These are phyloP conservation scores for Penicillium simplicissimum DNA, from an alignment of 495 filamentous ascomycete species.

Conservation along the genomic window DNA sequence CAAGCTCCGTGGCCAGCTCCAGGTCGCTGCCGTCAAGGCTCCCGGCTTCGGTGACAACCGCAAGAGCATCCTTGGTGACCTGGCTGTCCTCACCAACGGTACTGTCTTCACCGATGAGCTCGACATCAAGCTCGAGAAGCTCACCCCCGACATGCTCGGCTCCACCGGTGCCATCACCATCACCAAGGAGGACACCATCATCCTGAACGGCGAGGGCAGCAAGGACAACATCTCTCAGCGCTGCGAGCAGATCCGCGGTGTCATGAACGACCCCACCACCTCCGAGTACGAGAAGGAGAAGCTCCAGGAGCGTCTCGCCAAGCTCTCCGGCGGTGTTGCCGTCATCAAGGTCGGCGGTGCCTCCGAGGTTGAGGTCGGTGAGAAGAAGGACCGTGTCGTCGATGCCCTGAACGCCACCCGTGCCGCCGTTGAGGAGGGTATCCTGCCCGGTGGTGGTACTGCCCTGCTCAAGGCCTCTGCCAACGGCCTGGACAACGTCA, in stretches of 20 bases:
- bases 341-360: constrained; percentile 98
- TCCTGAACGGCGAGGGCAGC: constrained; percentile 94
- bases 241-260: constrained; percentile 98
- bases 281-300: constrained; percentile 99
- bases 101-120: constrained; percentile 98
- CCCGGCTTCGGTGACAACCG: constrained; percentile 99
- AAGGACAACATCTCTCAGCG: constrained; percentile 93
- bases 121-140: constrained; percentile 98
- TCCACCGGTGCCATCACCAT: constrained; percentile 98
- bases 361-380: constrained; percentile 96
- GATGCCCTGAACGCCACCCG: constrained; percentile 98
- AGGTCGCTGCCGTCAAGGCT: constrained; percentile 98
- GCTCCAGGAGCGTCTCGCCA: constrained; percentile 98
- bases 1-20: constrained; percentile 98
- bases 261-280: constrained; percentile 89
- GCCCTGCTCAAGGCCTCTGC: constrained; percentile 94
- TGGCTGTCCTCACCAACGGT: constrained; percentile 92
- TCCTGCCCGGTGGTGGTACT: constrained; percentile 96
- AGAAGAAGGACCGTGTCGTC: constrained; percentile 99
- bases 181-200: constrained; percentile 99
- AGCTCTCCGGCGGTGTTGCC: constrained; percentile 98
- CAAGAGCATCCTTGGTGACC: constrained; percentile 97
- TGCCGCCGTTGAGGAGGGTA: constrained; percentile 97
- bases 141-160: constrained; percentile 91
- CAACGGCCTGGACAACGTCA: constrained; percentile 80